A percentile compares a stretch with the other conserved stretches of the same genome.
phyloP scores from a whole-genome alignment of 495 filamentous ascomycete species.

The Aspergillus kassunensis region DNA sequence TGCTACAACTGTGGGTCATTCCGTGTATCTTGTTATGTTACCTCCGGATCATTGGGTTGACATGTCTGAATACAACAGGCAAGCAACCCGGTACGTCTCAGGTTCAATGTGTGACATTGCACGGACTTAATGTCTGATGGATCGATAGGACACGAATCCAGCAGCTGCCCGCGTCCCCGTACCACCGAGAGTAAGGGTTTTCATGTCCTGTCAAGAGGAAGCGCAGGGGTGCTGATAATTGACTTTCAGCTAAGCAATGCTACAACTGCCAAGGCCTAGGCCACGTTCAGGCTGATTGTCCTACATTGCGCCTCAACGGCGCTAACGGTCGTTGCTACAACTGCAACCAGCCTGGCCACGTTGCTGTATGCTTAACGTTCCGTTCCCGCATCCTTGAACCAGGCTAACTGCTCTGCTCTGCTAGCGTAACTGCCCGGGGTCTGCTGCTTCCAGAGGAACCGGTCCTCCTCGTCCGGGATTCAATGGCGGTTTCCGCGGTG shows the following conservation, averaged over 20 bases:
- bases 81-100: constrained; percentile 72
- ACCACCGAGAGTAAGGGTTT: constrained; percentile 77
- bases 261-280: constrained; percentile 99
- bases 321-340: constrained; percentile 90
- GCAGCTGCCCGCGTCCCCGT: constrained; percentile 90
- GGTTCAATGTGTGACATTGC: constrained; percentile 14
- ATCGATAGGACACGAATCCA: constrained; percentile 87
- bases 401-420: constrained; percentile 1
- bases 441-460: constrained; percentile 59
- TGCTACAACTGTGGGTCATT: constrained; percentile 98
- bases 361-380: constrained; percentile 57
- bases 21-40: constrained; percentile 11
- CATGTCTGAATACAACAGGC: constrained; percentile 42
- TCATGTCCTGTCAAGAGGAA: neutral
- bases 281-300: constrained; percentile 98
- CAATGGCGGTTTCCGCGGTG: constrained; percentile 64
- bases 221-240: constrained; percentile 25
- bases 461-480: constrained; percentile 67
- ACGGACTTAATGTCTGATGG: constrained; percentile 29
- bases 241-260: constrained; percentile 81
- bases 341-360: constrained; percentile 87
- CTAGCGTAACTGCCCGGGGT: constrained; percentile 77
- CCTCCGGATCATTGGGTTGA: constrained; percentile 21
- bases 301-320: constrained; percentile 88
- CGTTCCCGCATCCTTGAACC: neutral